Evolutionary conservation across 2,329 filamentous ascomycete genomes (phyloP).

Genomic region (Sarocladiaceae sp.): DNA sequence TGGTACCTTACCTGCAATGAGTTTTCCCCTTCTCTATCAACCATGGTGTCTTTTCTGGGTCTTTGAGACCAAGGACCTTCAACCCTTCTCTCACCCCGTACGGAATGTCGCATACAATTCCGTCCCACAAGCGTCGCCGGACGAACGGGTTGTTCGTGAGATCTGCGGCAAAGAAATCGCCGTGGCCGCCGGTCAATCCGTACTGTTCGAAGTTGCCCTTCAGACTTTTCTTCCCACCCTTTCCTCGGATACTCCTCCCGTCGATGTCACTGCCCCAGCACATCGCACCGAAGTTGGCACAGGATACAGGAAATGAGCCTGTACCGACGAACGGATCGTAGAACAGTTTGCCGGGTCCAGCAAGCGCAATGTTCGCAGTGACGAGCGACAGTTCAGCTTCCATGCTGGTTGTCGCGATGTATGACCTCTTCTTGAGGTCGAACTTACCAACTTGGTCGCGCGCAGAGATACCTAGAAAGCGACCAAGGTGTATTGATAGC

Average conservation of each 20-base stretch:
- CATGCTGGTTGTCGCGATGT: slow-evolving; percentile 97
- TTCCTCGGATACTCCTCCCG: slow-evolving; percentile 76
- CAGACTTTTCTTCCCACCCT: slow-evolving; percentile 44
- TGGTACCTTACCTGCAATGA: slow-evolving; percentile 59
- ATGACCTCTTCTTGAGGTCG: slow-evolving; percentile 86
- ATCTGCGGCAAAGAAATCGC: slow-evolving; percentile 80
- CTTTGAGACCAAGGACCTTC: slow-evolving; percentile 74
- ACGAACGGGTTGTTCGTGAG: slow-evolving; percentile 79
- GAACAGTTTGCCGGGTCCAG: slow-evolving; percentile 75
- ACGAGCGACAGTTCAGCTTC: slow-evolving; percentile 88
- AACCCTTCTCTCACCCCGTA: slow-evolving; percentile 92
- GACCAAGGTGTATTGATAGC: slow-evolving; percentile 59
- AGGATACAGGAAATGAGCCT: slow-evolving; percentile 85
- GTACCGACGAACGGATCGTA: slow-evolving; percentile 97
- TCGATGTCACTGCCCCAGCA: slow-evolving; percentile 91
- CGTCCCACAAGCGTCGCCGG: slow-evolving; percentile 63
- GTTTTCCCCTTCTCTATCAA: slow-evolving; percentile 63
- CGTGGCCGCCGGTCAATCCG: slow-evolving; percentile 54
- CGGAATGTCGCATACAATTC: slow-evolving; percentile 90
- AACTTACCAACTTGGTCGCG: slow-evolving; percentile 66
- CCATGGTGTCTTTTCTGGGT: slow-evolving; percentile 53
- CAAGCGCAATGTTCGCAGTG: slow-evolving; percentile 84
- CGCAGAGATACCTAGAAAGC: slow-evolving; percentile 59
- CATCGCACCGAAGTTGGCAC: slow-evolving; percentile 80
- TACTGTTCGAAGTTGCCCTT: slow-evolving; percentile 82